Percentiles rank a stretch among this genome's conserved stretches.
Conservation (phyloP, 2,329 filamentous ascomycete species). For the Venturia asperata region DNA sequence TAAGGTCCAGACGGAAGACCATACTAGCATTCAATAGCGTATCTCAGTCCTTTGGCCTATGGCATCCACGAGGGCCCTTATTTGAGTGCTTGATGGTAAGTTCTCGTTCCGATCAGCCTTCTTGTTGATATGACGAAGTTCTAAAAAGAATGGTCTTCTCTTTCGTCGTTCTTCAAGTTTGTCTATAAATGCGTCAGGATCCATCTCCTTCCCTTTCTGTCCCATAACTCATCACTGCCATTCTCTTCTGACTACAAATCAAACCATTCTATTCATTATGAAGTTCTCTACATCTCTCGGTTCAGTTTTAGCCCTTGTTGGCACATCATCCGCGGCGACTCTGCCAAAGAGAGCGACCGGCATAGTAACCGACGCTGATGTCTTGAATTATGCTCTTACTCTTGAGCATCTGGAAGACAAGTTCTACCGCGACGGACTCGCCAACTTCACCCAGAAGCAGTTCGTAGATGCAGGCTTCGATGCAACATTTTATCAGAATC, state of each 20-base stretch:
- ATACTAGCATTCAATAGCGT: not conserved
- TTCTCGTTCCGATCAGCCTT: not conserved
- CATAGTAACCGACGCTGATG: slow-evolving; percentile 7
- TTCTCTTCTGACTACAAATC: not conserved
- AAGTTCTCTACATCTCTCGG: slow-evolving; percentile 2
- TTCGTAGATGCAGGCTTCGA: slow-evolving; percentile 47
- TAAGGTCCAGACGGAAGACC: not conserved
- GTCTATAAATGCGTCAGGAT: not conserved
- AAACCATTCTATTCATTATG: not conserved
- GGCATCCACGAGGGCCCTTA: not conserved
- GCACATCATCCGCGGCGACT: not conserved
- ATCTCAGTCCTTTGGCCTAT: not conserved
- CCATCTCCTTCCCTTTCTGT: not conserved
- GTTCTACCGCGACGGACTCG: slow-evolving; percentile 56
- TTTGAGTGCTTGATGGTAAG: not conserved
- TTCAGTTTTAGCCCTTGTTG: not conserved
- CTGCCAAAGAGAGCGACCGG: not conserved
- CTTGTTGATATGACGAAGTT: not conserved
- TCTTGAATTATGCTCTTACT: slow-evolving; percentile 40
- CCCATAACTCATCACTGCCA: not conserved
- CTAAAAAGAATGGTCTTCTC: not conserved
- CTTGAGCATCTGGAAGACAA: slow-evolving; percentile 50
- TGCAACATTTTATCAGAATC: slow-evolving; percentile 49
- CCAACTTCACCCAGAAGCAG: slow-evolving; percentile 48
- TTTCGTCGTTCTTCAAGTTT: not conserved